These are phyloP conservation scores for Diaporthe nobilis DNA, from an alignment of 2,329 filamentous ascomycete genomes.

Conservation along the genomic window DNA sequence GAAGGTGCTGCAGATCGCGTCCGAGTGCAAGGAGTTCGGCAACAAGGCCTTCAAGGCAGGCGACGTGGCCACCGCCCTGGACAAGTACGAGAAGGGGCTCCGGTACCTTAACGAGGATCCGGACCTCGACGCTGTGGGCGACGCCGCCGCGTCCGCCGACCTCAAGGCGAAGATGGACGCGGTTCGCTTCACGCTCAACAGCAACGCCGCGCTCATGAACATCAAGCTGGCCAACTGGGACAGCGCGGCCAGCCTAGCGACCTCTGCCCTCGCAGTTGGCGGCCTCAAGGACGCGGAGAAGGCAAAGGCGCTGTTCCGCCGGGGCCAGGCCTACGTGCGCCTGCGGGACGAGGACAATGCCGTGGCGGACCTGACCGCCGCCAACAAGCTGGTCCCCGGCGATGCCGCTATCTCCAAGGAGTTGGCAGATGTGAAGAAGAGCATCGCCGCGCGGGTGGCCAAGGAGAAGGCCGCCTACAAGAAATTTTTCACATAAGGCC, in stretches of 20 bases:
- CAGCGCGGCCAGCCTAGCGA: conserved; percentile 79
- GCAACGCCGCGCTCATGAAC: conserved; percentile 88
- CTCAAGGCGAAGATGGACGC: conserved; percentile 76
- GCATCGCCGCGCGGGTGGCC: conserved; percentile 77
- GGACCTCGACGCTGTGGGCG: conserved; percentile 67
- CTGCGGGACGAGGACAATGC: conserved; percentile 90
- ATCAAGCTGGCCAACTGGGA: conserved; percentile 82
- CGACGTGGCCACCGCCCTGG: conserved; percentile 78
- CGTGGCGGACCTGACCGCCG: conserved; percentile 80
- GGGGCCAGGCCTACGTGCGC: conserved; percentile 80
- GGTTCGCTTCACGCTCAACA: conserved; percentile 88
- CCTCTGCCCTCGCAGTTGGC: conserved; percentile 78
- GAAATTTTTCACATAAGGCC: conserved; percentile 83
- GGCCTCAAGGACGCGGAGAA: conserved; percentile 81
- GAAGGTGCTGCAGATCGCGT: conserved; percentile 82
- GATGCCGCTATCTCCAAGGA: conserved; percentile 84
- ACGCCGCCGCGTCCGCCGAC: conserved; percentile 62
- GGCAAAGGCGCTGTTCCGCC: conserved; percentile 90
- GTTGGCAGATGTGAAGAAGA: conserved; percentile 83
- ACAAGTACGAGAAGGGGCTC: conserved; percentile 95
- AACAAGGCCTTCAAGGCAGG: conserved; percentile 92
- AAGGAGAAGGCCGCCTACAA: conserved; percentile 95
- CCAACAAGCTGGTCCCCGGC: conserved; percentile 79
- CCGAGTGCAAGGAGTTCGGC: conserved; percentile 90
- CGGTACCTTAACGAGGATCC: conserved; percentile 91